Evolutionary conservation across 2,329 filamentous ascomycete genomes (phyloP).

Genomic region (Fusarium acutatum): DNA sequence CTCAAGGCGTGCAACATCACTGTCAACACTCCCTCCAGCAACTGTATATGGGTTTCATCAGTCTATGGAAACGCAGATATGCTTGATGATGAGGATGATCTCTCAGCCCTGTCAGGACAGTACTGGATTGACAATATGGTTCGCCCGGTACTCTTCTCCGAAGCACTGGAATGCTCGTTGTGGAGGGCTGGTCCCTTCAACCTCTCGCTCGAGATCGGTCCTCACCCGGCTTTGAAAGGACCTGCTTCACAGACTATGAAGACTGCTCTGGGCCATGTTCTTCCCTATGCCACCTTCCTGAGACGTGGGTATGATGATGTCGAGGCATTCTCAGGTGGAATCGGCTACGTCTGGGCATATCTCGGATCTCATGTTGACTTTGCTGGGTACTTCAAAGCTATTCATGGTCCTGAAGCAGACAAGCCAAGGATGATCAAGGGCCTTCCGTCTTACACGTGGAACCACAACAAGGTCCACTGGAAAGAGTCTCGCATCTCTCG

Average conservation of each 20-base stretch:
- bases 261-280: background rate
- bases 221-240: background rate
- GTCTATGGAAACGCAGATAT: background rate
- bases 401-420: background rate
- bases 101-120: background rate
- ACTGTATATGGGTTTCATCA: background rate
- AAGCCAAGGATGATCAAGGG: background rate
- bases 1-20: background rate
- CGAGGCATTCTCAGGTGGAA: background rate
- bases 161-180: background rate
- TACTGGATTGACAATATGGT: slow-evolving; percentile 6
- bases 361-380: background rate
- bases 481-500: background rate
- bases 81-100: background rate
- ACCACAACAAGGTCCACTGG: background rate
- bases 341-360: background rate
- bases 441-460: background rate
- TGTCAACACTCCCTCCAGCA: background rate
- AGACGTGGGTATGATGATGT: background rate
- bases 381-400: background rate
- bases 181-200: background rate
- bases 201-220: background rate
- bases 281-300: background rate
- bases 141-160: background rate
- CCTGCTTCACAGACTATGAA: background rate